Evolutionary conservation across 148 eudicot genomes (phyloP), one percentile per base, ranked within the genome.

Genomic region (Suaeda aralocaspica): DNA sequence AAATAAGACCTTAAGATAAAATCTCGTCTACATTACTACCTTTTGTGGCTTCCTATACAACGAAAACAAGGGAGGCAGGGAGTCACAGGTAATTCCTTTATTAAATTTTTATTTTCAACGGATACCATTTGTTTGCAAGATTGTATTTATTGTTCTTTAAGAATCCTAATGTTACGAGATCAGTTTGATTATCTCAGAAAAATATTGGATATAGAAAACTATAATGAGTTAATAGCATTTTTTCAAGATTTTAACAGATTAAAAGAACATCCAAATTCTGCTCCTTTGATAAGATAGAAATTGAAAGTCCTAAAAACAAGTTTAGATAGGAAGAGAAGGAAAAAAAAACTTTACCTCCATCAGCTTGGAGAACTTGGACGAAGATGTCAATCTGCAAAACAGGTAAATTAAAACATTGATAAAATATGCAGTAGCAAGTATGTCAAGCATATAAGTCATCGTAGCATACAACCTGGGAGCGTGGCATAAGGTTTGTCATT

Each of bases 321-420:
- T 5, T 41, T 14, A 9, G 4, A 70, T 59, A n/a, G 4, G 26
- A 8, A 31, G 6, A 30, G 48, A 36, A 2, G 19, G 15, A 4
- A 45, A 1, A 45, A 59, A 53, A 51, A n/a, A 44, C 33, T 16
- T 64, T 82, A 90, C 98, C 96, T 80, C 98, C 98, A 78, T 93
- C 98, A 55, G 98, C 98, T 84, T 90, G 92, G 59, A 93, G 98
- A 82, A 93, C 98, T 85, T 93, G 98, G 48, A 93, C 96, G 76
- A 88, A 88, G 50, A 93, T 90, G 80, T 93, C 98, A 71, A 93
- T 93, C 96, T 93, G 87, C 72, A 77, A 81, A 79, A 56, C 9
- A 26, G 16, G 74, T 30, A 33, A 53, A 44, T n/a, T 69, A 19
- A 3, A 14, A 19, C 70, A 67, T 64, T 5, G 65, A 36, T 45